phyloP scores from a whole-genome alignment of 2,329 filamentous ascomycete genomes.

The Fusarium subglutinans region DNA sequence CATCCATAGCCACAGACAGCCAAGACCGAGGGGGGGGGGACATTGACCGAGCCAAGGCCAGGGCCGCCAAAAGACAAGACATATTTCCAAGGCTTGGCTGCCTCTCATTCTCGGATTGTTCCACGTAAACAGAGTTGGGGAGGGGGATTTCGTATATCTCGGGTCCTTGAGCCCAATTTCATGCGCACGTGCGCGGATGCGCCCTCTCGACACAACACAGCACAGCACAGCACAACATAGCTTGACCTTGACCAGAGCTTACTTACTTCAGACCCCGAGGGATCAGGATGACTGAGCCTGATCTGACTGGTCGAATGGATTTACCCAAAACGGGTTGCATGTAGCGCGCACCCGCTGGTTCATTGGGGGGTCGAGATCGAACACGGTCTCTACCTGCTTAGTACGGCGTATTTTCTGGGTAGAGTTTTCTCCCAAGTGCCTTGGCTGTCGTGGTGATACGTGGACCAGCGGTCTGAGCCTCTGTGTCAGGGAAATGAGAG shows the following conservation, averaged over 20 bases:
- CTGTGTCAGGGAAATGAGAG: conserved; percentile 20
- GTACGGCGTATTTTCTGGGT: conserved; percentile 19
- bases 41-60: conserved; percentile 1
- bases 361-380: not conserved
- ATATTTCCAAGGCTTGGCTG: conserved; percentile 9
- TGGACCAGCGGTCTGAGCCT: conserved; percentile 29
- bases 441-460: conserved; percentile 14
- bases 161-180: conserved; percentile 26
- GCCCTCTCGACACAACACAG: not conserved
- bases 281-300: not conserved
- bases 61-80: not conserved
- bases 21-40: not conserved
- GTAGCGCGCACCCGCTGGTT: not conserved
- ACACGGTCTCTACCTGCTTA: not conserved
- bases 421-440: not conserved
- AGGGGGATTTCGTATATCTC: conserved; percentile 40
- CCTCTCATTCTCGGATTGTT: not conserved
- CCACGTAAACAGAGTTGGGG: conserved; percentile 10
- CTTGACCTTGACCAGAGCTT: not conserved
- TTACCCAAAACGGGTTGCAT: not conserved
- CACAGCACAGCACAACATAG: not conserved
- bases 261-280: not conserved
- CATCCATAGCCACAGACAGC: not conserved
- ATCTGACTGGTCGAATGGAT: not conserved
- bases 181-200: conserved; percentile 19